Evolutionary conservation across 139 green algal genomes (phyloP), one percentile per base, ranked within the genome.

Genomic region (Volvox reticuliferus): DNA sequence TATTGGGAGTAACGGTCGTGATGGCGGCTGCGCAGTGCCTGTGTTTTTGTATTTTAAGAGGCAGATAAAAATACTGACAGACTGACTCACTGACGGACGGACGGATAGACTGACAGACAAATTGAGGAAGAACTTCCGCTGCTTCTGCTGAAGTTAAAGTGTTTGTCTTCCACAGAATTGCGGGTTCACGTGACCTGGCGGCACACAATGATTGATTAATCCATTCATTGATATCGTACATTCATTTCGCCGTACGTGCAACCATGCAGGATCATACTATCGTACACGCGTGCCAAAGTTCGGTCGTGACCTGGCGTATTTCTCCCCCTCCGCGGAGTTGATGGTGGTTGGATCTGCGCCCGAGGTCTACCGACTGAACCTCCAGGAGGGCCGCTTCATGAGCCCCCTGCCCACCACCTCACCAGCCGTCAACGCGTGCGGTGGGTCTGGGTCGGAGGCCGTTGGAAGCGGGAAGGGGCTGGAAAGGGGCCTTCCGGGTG

Each of bases 361-460:
- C 16, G 97, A 99, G 91, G 68, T 94, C 63, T 98, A 97, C 92
- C 93, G 97, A 62, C 85, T 99, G 17, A 99, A 97, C 92, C 94
- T 99, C 87, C 91, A 93, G 21, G 97, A 99, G 92, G 98, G 98
- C 0, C 95, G 96, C 26, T 99, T 99, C 94, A 93, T 99, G 93
- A 69, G 94, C 26, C 96, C 98, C 0, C 86, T 99, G 73, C 61
- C 93, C 12, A 91, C 92, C 17, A 80, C 82, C 24, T 97, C 96
- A 1, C 93, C 94, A 0, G 97, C 94, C 14, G 94, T 98, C 88
- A 99, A 99, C 80, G 96, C 96, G 0, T 94, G 92, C 55, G 93
- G 94, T 96, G 28, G 36, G 78, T 84, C 44, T 9, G 44, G 78
- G 35, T 1, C 14, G 71, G 71, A 79, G 18, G 68, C 2, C 14